phyloP scores from a whole-genome alignment of 176 grass and related monocot genomes.

The Pontederia crassipes region DNA sequence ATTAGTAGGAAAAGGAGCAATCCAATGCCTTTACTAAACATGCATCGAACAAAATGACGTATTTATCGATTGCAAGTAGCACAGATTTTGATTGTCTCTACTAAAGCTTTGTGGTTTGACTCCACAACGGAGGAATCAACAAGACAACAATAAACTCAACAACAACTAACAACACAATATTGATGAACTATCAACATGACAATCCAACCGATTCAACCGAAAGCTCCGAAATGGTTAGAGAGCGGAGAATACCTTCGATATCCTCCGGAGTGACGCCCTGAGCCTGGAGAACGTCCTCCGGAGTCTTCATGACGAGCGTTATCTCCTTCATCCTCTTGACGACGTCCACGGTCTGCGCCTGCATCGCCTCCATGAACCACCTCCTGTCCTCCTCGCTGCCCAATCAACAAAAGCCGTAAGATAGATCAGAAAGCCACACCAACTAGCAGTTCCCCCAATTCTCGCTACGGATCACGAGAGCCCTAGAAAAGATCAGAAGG shows the following conservation, averaged over 20 bases:
- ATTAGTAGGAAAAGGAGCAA: neutral
- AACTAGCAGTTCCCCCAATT: neutral
- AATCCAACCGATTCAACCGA: too few relatives aligned
- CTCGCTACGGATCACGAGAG: neutral
- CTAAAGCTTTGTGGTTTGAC: too few relatives aligned
- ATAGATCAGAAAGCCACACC: neutral
- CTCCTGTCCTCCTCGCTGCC: slow-evolving; percentile 55
- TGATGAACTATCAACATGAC: too few relatives aligned
- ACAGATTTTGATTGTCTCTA: too few relatives aligned
- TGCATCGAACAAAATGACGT: neutral
- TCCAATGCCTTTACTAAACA: neutral
- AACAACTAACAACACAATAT: too few relatives aligned
- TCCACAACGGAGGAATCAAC: too few relatives aligned
- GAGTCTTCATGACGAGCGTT: slow-evolving; percentile 77
- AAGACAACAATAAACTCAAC: too few relatives aligned
- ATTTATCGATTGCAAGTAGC: too few relatives aligned
- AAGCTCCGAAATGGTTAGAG: too few relatives aligned
- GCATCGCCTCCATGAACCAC: slow-evolving; percentile 80
- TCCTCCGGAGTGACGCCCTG: slow-evolving; percentile 57
- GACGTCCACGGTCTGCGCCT: slow-evolving; percentile 49
- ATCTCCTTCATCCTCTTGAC: slow-evolving; percentile 93
- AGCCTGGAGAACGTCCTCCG: slow-evolving; percentile 56
- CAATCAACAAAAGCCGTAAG: neutral
- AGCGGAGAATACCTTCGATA: slow-evolving; percentile 38
- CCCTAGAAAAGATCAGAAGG: neutral